Conservation (phyloP, 2,329 filamentous ascomycete species). For the Hypoxylon sp. region DNA sequence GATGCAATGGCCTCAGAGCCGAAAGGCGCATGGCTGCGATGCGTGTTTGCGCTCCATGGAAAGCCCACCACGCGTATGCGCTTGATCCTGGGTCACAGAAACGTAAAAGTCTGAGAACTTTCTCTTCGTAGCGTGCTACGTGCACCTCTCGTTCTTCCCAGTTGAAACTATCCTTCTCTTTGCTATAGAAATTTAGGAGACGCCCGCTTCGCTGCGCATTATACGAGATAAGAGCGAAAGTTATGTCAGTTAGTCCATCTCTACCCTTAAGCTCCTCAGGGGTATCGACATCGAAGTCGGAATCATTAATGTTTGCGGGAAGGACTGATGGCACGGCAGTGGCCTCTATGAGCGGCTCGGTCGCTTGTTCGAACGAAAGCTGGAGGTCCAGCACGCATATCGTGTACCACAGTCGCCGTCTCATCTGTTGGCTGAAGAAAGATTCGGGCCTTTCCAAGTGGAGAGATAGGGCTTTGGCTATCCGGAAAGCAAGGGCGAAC, state of each 20-base stretch:
- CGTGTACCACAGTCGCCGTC: slow-evolving; percentile 45
- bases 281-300: slow-evolving; percentile 47
- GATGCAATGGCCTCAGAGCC: slow-evolving; percentile 32
- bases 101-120: slow-evolving; percentile 42
- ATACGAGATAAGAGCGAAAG: slow-evolving; percentile 52
- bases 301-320: slow-evolving; percentile 49
- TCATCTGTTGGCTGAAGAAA: slow-evolving; percentile 48
- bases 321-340: slow-evolving; percentile 29
- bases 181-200: slow-evolving; percentile 34
- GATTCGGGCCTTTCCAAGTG: slow-evolving; percentile 30
- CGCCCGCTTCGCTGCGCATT: slow-evolving; percentile 45
- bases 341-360: slow-evolving; percentile 47
- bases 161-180: slow-evolving; percentile 6
- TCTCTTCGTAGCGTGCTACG: slow-evolving; percentile 43
- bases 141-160: slow-evolving; percentile 35
- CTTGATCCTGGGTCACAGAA: slow-evolving; percentile 52
- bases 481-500: slow-evolving; percentile 50
- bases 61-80: slow-evolving; percentile 52
- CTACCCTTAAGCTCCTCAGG: slow-evolving; percentile 30
- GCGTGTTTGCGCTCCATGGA: slow-evolving; percentile 48
- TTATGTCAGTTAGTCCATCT: slow-evolving; percentile 51
- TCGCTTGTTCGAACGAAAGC: slow-evolving; percentile 35
- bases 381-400: slow-evolving; percentile 50
- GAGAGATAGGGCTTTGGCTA: slow-evolving; percentile 49
- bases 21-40: slow-evolving; percentile 45